Percentiles rank a stretch among this genome's conserved stretches.
These are phyloP conservation scores for Phyllachora maydis DNA, from an alignment of 2,329 filamentous ascomycete species.

Conservation along the genomic window DNA sequence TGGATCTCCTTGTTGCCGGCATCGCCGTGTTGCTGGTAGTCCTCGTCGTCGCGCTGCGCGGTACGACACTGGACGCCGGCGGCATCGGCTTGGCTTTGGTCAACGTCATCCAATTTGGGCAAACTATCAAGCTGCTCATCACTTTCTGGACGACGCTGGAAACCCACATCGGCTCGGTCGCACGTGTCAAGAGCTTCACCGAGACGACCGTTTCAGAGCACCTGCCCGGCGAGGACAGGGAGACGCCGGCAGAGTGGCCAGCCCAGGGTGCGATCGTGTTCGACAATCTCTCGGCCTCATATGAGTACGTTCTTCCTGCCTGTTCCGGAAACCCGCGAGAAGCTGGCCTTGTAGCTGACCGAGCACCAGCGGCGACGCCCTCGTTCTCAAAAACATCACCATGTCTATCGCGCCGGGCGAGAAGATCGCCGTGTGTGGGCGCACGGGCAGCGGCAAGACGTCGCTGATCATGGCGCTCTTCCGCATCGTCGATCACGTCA, in stretches of 20 bases:
- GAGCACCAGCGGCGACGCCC: slow-evolving; percentile 1
- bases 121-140: slow-evolving; percentile 8
- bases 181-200: slow-evolving; percentile 10
- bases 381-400: slow-evolving; percentile 8
- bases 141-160: slow-evolving; percentile 10
- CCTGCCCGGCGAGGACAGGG: slow-evolving; percentile 4
- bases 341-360: slow-evolving; percentile 1
- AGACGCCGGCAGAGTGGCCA: slow-evolving; percentile 12
- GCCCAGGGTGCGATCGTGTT: slow-evolving; percentile 11
- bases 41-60: slow-evolving; percentile 13
- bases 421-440: slow-evolving; percentile 14
- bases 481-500: slow-evolving; percentile 22
- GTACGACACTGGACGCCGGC: slow-evolving; percentile 9
- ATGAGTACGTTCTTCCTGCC: slow-evolving; percentile 3
- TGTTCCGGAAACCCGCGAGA: not conserved
- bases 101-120: slow-evolving; percentile 9
- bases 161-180: slow-evolving; percentile 13
- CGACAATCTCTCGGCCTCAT: slow-evolving; percentile 9
- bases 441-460: slow-evolving; percentile 12
- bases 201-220: slow-evolving; percentile 9
- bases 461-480: slow-evolving; percentile 16
- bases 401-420: slow-evolving; percentile 10
- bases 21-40: slow-evolving; percentile 14
- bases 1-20: slow-evolving; percentile 15
- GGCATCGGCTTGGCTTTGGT: slow-evolving; percentile 12